Percentiles rank a stretch among this genome's conserved stretches.
Evolutionary conservation across 257 asterid genomes (phyloP).

Genomic region (Voacanga thouarsii): DNA sequence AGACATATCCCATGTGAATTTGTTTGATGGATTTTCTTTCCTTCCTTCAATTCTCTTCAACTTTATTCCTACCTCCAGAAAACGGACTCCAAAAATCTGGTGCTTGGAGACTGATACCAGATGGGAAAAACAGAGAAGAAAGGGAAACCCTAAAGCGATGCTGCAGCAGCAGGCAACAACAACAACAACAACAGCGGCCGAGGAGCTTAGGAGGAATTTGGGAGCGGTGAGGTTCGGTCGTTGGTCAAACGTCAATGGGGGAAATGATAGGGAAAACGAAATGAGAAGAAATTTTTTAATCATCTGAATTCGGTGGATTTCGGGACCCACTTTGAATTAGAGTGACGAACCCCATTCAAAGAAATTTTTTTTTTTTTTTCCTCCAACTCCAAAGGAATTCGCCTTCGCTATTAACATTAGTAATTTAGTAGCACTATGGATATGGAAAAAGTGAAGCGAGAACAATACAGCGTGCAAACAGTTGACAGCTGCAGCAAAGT

Average conservation of each 20-base stretch:
- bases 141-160: conserved; percentile 5
- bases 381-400: too few species aligned
- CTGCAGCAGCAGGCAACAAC: neutral
- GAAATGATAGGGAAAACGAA: conserved; percentile 6
- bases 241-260: conserved; percentile 12
- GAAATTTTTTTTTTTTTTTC: too few species aligned
- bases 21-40: neutral
- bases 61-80: neutral
- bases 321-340: neutral
- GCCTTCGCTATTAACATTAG: too few species aligned
- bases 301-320: neutral
- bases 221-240: neutral
- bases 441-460: too few species aligned
- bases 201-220: neutral
- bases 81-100: neutral
- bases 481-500: neutral
- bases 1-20: neutral
- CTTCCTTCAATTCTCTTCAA: neutral
- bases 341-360: neutral
- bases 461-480: too few species aligned
- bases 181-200: neutral
- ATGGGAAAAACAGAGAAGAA: neutral
- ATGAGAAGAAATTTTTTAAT: neutral
- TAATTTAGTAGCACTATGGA: too few species aligned
- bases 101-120: neutral